A percentile compares a stretch with the other conserved stretches of the same genome.
These are phyloP conservation scores for Aspergillus tubingensis DNA, from an alignment of 2,329 filamentous ascomycete genomes.

Conservation along the genomic window DNA sequence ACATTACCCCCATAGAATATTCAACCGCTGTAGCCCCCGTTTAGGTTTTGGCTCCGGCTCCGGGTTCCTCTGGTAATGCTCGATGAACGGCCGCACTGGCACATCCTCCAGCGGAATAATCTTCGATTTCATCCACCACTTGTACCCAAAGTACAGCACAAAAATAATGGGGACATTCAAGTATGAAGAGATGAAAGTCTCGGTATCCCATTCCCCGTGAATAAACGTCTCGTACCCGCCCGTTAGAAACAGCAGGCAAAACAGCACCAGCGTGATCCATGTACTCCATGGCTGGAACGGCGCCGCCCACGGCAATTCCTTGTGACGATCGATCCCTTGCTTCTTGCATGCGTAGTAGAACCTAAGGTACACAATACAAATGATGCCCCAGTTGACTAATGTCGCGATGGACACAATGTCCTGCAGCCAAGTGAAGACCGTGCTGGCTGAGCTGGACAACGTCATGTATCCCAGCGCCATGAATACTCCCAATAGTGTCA, in stretches of 20 bases:
- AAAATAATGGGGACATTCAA: conserved; percentile 62
- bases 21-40: conserved; percentile 23
- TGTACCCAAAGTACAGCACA: conserved; percentile 49
- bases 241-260: conserved; percentile 64
- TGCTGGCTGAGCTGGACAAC: conserved; percentile 54
- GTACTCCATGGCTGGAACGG: conserved; percentile 61
- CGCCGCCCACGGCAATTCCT: conserved; percentile 52
- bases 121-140: conserved; percentile 38
- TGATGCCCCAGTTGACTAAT: conserved; percentile 60
- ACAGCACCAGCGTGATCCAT: conserved; percentile 57
- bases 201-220: conserved; percentile 46
- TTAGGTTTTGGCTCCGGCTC: conserved; percentile 28
- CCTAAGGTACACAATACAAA: conserved; percentile 55
- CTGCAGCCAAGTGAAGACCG: conserved; percentile 66
- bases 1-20: conserved; percentile 30
- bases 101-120: conserved; percentile 36
- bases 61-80: conserved; percentile 29
- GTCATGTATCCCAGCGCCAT: conserved; percentile 67
- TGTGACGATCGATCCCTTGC: conserved; percentile 37
- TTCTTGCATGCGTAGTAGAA: conserved; percentile 49
- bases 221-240: conserved; percentile 62
- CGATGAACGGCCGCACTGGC: conserved; percentile 38
- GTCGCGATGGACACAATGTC: conserved; percentile 52
- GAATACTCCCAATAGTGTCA: conserved; percentile 53
- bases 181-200: conserved; percentile 63